Evolutionary conservation across 805 yeast genomes (phyloP).

Genomic region (Yarrowia sp.): DNA sequence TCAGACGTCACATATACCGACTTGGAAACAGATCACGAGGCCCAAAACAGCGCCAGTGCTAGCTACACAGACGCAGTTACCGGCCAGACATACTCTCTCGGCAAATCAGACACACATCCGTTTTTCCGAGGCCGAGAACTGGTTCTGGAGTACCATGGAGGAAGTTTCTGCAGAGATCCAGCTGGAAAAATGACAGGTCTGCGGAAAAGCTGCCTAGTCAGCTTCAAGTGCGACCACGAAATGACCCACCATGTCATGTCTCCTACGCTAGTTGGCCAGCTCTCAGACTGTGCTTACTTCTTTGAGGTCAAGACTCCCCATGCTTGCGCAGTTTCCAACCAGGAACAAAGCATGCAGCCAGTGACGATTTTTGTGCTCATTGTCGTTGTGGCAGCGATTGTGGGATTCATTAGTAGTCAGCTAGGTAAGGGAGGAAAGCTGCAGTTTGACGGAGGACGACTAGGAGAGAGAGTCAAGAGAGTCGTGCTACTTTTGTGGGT

Average conservation of each 20-base stretch:
- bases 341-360: conserved; percentile 60
- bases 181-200: conserved; percentile 56
- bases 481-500: background rate
- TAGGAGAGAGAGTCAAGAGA: background rate
- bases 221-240: conserved; percentile 82
- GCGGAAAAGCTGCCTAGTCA: conserved; percentile 67
- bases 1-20: background rate
- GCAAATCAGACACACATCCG: conserved; percentile 62
- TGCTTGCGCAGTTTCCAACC: conserved; percentile 83
- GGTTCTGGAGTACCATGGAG: conserved; percentile 71
- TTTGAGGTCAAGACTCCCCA: conserved; percentile 85
- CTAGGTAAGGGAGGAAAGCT: conserved; percentile 11
- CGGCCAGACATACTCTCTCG: conserved; percentile 62
- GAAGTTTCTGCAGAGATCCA: conserved; percentile 59
- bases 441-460: background rate
- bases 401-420: conserved; percentile 42
- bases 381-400: conserved; percentile 50
- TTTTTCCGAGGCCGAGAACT: conserved; percentile 74
- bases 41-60: conserved; percentile 56
- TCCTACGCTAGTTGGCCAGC: conserved; percentile 68
- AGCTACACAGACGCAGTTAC: conserved; percentile 56
- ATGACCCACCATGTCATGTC: conserved; percentile 63
- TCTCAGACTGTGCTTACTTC: conserved; percentile 79
- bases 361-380: conserved; percentile 71
- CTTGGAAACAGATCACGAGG: conserved; percentile 48